Percentiles rank a stretch among this genome's conserved stretches.
Evolutionary conservation across 306 rosid genomes (phyloP).

Genomic region (Pyrus communis): DNA sequence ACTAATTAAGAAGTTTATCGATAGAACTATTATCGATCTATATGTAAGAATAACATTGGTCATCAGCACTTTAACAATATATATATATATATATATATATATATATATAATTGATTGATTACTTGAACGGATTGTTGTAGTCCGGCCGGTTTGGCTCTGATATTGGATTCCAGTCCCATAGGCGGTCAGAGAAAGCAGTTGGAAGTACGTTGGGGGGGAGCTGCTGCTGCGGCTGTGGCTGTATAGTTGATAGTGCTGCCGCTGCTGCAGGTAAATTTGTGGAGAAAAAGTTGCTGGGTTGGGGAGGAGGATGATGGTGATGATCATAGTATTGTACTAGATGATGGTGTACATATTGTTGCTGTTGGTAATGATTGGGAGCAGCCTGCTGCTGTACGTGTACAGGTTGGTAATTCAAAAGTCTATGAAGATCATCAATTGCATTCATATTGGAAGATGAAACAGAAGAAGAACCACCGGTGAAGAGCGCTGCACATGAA

Average conservation of each 20-base stretch:
- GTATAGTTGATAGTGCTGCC: not conserved
- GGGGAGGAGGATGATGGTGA: constrained; percentile 12
- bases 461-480: constrained; percentile 21
- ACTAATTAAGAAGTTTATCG: not conserved
- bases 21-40: not conserved
- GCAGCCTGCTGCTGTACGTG: constrained; percentile 17
- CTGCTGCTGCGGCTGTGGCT: constrained; percentile 30
- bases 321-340: not conserved
- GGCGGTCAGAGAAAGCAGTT: constrained; percentile 58
- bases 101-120: constrained; percentile 15
- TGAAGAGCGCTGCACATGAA: constrained; percentile 11
- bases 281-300: not conserved
- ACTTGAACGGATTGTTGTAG: constrained; percentile 72
- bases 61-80: constrained; percentile 1
- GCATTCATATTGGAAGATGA: constrained; percentile 11
- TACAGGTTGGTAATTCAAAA: constrained; percentile 46
- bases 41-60: not conserved
- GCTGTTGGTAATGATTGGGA: not conserved
- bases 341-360: not conserved
- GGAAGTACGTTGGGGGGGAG: constrained; percentile 44
- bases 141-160: constrained; percentile 47
- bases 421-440: constrained; percentile 72
- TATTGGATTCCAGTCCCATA: constrained; percentile 93
- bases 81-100: constrained; percentile 29
- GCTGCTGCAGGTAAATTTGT: not conserved